Evolutionary conservation across 208 protist genomes (phyloP).

Genomic region (Sergeia podlipaevii): DNA sequence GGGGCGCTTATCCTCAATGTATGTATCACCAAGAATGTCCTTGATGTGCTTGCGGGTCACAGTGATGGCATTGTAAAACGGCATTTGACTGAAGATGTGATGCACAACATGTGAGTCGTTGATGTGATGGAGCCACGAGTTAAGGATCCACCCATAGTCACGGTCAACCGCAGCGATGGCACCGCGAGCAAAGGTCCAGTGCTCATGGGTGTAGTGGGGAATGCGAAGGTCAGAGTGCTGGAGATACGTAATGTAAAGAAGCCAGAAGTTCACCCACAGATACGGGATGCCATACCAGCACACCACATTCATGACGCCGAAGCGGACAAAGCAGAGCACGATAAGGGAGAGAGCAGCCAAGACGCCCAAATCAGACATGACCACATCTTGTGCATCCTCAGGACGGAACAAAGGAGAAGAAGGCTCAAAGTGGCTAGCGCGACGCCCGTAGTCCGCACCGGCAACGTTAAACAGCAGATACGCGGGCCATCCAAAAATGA

Average conservation of each 20-base stretch:
- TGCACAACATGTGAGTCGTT: conserved; percentile 93
- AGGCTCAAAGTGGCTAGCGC: conserved; percentile 82
- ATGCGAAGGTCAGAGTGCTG: conserved; percentile 92
- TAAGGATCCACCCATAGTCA: conserved; percentile 80
- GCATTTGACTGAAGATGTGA: conserved; percentile 94
- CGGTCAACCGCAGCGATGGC: conserved; percentile 91
- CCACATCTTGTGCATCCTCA: conserved; percentile 60
- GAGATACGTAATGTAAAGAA: conserved; percentile 91
- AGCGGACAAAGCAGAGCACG: conserved; percentile 27
- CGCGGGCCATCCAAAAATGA: conserved; percentile 87
- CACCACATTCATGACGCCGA: conserved; percentile 49
- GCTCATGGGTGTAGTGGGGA: conserved; percentile 86
- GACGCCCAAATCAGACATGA: conserved; percentile 73
- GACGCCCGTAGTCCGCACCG: conserved; percentile 66
- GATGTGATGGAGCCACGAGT: conserved; percentile 92
- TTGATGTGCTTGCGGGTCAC: conserved; percentile 78
- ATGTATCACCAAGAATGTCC: conserved; percentile 62
- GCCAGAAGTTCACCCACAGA: conserved; percentile 91
- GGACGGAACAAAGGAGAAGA: conserved; percentile 76
- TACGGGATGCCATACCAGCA: conserved; percentile 84
- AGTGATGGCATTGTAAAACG: conserved; percentile 91
- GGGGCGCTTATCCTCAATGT: conserved; percentile 55
- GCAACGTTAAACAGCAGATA: conserved; percentile 86
- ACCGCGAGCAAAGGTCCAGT: conserved; percentile 94
- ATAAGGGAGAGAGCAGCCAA: conserved; percentile 46